phyloP scores from a whole-genome alignment of 2,329 filamentous ascomycete species.

The Myriangium duriaei region DNA sequence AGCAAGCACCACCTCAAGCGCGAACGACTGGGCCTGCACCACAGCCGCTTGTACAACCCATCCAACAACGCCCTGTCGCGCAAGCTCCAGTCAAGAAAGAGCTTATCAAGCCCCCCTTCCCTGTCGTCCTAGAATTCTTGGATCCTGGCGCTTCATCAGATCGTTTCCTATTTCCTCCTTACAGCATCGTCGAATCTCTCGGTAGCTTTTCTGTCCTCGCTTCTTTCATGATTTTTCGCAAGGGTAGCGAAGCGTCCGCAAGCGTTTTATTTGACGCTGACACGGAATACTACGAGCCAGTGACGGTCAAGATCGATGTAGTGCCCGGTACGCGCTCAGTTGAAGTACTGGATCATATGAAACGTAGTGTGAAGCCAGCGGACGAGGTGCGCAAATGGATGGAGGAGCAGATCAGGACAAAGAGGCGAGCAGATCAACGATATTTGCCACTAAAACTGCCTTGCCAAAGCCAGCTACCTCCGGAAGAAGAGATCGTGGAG shows the following conservation, averaged over 20 bases:
- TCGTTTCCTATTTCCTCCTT: slow-evolving; percentile 66
- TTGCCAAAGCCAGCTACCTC: slow-evolving; percentile 22
- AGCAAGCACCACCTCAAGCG: slow-evolving; percentile 11
- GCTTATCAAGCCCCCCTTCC: slow-evolving; percentile 42
- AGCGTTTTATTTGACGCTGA: slow-evolving; percentile 23
- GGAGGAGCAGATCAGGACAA: slow-evolving; percentile 45
- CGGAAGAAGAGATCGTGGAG: slow-evolving; percentile 20
- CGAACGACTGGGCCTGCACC: slow-evolving; percentile 5
- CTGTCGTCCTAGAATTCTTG: slow-evolving; percentile 56
- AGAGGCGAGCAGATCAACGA: slow-evolving; percentile 41
- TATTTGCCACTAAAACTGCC: slow-evolving; percentile 46
- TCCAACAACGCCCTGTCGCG: slow-evolving; percentile 19
- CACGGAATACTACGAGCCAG: slow-evolving; percentile 65
- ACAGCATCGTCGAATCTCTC: slow-evolving; percentile 61
- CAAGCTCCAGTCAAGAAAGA: slow-evolving; percentile 39
- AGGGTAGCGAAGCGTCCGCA: slow-evolving; percentile 46
- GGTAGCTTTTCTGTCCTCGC: slow-evolving; percentile 45
- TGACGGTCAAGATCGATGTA: slow-evolving; percentile 47
- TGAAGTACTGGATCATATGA: slow-evolving; percentile 41
- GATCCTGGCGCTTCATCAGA: slow-evolving; percentile 50
- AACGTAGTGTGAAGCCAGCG: slow-evolving; percentile 42
- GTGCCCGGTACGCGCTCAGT: slow-evolving; percentile 35
- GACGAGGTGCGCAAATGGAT: slow-evolving; percentile 43
- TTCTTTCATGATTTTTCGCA: slow-evolving; percentile 66
- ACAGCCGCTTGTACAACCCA: slow-evolving; percentile 9